Evolutionary conservation across 2,329 filamentous ascomycete genomes (phyloP), one percentile per base, ranked within the genome.

Genomic region (Emergomyces orientalis): DNA sequence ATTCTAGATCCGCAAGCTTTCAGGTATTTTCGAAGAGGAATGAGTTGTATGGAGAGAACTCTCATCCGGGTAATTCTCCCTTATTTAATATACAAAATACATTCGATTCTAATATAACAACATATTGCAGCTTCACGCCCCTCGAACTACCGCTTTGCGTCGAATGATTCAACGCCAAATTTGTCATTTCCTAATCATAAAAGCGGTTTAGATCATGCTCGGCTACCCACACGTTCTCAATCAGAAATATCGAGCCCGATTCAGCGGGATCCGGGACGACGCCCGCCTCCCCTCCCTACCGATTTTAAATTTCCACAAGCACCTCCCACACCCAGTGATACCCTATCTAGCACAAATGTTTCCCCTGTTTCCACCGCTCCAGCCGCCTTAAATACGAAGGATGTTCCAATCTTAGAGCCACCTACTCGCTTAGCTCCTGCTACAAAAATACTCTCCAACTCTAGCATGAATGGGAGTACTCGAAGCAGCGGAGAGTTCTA

Each of bases 401-500:
- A 75, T n/a, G 56, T 65, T 7, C 62, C 69, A 5, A 63, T 65
- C 22, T 59, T 72, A 22, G 66, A 69, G 32, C 69, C 71, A 4
- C 73, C 73, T 14, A 66, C 65, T 13, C 73, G 72, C 49, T 65
- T 74, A 67, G 68, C 69, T 63, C 76, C 78, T 77, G 66, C 66
- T 74, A 66, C 63, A 30, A 59, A 80, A 75, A 65, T 67, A 32
- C 76, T 81, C 60, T 80, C 80, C 3, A 79, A 75, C 22, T 82
- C 83, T 63, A 78, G 81, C 45, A 54, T 66, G 34, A 84, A 84
- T 64, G 85, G 84, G 61, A 97, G 93, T 34, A 91, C 91, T 30
- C 83, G 94, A 69, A 96, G 90, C 67, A 99, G 94, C 72, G 89
- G 89, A 61, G 94, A 99, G 71, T 95, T 97, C 70, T 97, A 96